phyloP scores from a whole-genome alignment of 192 early-diverging fungal species.

The Backusella luteola region DNA sequence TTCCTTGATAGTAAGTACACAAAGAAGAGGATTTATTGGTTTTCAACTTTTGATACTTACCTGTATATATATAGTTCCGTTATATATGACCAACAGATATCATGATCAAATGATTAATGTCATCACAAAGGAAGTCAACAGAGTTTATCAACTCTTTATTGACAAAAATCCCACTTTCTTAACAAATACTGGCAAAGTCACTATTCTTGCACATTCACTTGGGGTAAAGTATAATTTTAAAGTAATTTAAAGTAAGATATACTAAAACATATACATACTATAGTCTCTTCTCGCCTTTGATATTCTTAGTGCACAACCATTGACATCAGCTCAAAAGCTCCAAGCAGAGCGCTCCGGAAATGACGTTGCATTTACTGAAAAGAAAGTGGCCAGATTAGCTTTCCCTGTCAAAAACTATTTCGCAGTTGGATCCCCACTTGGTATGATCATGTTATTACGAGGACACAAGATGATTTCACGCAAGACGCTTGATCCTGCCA shows the following conservation, averaged over 20 bases:
- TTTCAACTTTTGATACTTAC: conserved; percentile 6
- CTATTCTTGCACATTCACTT: conserved; percentile 77
- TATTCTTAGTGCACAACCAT: conserved; percentile 68
- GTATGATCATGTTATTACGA: conserved; percentile 74
- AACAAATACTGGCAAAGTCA: conserved; percentile 59
- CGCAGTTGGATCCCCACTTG: conserved; percentile 79
- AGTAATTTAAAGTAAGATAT: not conserved
- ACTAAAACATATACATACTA: not conserved
- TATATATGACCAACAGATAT: conserved; percentile 84
- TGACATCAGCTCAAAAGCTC: conserved; percentile 15
- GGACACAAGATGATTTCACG: conserved; percentile 61
- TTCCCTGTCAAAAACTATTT: conserved; percentile 72
- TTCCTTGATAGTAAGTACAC: conserved; percentile 69
- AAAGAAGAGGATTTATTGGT: not conserved
- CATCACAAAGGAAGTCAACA: conserved; percentile 72
- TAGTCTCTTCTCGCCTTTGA: conserved; percentile 74
- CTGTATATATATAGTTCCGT: conserved; percentile 45
- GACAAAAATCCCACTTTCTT: conserved; percentile 74
- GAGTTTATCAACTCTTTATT: conserved; percentile 70
- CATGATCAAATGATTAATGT: conserved; percentile 78
- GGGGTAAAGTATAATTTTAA: conserved; percentile 41
- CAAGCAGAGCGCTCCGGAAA: not conserved
- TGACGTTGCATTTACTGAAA: not conserved
- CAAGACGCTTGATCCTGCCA: conserved; percentile 19
- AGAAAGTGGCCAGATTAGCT: not conserved